Evolutionary conservation across 2,329 filamentous ascomycete genomes (phyloP).

Genomic region (Paraphoma chrysanthemicola): DNA sequence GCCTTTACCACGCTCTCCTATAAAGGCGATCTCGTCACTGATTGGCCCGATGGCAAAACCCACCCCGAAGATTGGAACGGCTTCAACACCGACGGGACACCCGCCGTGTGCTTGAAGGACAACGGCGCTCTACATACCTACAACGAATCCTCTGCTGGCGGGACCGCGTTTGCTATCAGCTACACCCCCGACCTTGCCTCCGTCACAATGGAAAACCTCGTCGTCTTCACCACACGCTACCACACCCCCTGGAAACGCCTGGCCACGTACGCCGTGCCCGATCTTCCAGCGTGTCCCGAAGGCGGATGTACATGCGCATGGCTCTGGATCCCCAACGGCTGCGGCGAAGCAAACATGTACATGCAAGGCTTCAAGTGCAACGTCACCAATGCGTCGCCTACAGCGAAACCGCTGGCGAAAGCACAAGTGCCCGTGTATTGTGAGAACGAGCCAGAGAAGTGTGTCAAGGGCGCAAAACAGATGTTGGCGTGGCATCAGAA

Average conservation of each 20-base stretch:
- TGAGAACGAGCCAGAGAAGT: constrained; percentile 50
- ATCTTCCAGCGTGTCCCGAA: constrained; percentile 47
- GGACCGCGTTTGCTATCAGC: constrained; percentile 60
- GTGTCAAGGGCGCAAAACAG: constrained; percentile 58
- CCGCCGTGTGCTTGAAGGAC: constrained; percentile 44
- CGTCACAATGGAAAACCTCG: constrained; percentile 60
- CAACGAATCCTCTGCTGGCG: constrained; percentile 53
- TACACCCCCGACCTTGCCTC: constrained; percentile 56
- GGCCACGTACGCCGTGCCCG: constrained; percentile 48
- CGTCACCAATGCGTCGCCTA: constrained; percentile 54
- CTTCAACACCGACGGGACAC: constrained; percentile 35
- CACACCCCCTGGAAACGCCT: constrained; percentile 50
- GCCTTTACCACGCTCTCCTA: constrained; percentile 58
- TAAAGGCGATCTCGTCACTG: constrained; percentile 45
- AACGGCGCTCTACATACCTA: constrained; percentile 58
- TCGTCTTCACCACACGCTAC: constrained; percentile 55
- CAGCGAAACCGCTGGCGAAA: constrained; percentile 47
- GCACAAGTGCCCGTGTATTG: constrained; percentile 55
- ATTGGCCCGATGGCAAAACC: constrained; percentile 58
- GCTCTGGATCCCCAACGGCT: constrained; percentile 51
- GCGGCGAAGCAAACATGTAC: constrained; percentile 52
- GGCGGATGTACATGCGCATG: constrained; percentile 52
- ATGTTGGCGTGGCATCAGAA: constrained; percentile 58
- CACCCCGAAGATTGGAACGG: constrained; percentile 57
- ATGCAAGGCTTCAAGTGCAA: constrained; percentile 61